phyloP scores from a whole-genome alignment of 768 basidiomycete genomes.

The Collybia sp. region DNA sequence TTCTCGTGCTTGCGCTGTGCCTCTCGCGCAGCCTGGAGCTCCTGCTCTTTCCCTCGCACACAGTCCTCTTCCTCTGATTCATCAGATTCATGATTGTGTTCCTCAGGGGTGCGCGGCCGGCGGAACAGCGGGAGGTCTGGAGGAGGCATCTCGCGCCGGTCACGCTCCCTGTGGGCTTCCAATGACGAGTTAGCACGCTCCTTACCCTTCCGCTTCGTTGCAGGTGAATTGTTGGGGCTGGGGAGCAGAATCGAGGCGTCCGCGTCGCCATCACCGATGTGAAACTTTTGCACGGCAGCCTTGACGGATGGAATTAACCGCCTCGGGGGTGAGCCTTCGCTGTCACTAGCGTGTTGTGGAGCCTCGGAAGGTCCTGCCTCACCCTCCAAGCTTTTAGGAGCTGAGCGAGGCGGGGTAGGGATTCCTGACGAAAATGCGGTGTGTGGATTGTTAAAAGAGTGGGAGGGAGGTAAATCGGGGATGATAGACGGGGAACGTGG shows the following conservation, averaged over 20 bases:
- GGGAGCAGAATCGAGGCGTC: constrained; percentile 51
- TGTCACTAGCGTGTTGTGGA: not conserved
- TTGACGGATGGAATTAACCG: constrained; percentile 36
- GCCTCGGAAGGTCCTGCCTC: constrained; percentile 10
- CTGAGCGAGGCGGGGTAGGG: constrained; percentile 6
- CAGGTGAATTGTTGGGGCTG: constrained; percentile 33
- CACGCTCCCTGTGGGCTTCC: not conserved
- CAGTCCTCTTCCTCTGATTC: constrained; percentile 41
- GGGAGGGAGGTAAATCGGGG: constrained; percentile 19
- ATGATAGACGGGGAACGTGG: constrained; percentile 68
- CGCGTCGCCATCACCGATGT: constrained; percentile 37
- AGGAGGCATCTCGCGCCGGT: not conserved
- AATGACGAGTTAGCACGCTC: not conserved
- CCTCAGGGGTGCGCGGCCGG: constrained; percentile 28
- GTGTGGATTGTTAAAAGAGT: constrained; percentile 19
- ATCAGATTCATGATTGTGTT: constrained; percentile 12
- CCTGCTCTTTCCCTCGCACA: constrained; percentile 59
- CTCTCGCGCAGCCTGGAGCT: constrained; percentile 50
- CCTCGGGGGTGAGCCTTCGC: constrained; percentile 2
- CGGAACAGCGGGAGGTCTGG: constrained; percentile 37
- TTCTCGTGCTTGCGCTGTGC: constrained; percentile 43
- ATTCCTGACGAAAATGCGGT: constrained; percentile 33
- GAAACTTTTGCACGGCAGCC: constrained; percentile 46
- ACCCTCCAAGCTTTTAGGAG: not conserved
- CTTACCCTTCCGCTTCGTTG: constrained; percentile 2